Percentiles rank a stretch among this genome's conserved stretches.
Conservation (phyloP, 768 basidiomycete genomes). For the Collybiopsis confluens region DNA sequence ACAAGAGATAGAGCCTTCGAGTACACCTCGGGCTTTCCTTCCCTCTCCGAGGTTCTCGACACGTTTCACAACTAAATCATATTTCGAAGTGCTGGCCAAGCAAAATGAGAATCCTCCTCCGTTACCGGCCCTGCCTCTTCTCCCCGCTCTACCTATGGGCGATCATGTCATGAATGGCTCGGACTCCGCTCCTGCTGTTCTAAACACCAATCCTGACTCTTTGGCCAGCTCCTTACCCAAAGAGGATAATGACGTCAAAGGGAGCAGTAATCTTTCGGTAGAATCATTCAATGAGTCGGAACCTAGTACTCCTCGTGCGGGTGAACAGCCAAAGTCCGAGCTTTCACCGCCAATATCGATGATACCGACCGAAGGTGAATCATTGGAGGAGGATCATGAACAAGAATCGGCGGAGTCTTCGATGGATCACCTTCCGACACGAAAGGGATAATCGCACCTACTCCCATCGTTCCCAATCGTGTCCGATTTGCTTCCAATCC, state of each 20-base stretch:
- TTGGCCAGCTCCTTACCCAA: not conserved
- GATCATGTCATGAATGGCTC: not conserved
- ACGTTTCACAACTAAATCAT: conserved; percentile 3
- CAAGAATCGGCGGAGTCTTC: not conserved
- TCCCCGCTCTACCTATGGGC: not conserved
- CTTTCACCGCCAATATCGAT: not conserved
- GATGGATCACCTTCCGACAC: not conserved
- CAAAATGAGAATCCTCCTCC: not conserved
- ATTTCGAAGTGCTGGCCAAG: not conserved
- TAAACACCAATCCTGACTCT: too few relatives aligned
- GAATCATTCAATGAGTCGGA: not conserved
- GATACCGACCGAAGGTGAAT: not conserved
- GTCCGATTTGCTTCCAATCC: conserved; percentile 3
- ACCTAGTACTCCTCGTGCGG: not conserved
- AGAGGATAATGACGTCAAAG: not conserved
- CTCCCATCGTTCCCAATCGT: not conserved
- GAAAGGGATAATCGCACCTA: not conserved
- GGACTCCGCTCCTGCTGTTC: not conserved
- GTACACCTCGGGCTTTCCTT: not conserved
- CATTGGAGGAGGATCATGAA: not conserved
- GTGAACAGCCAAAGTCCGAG: not conserved
- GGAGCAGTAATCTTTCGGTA: not conserved
- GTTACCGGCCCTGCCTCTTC: not conserved
- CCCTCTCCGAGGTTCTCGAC: not conserved
- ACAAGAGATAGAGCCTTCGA: not conserved